Base-by-base conservation (phyloP, 1,284 basidiomycete genomes). In the Ustilago sp. region DNA sequence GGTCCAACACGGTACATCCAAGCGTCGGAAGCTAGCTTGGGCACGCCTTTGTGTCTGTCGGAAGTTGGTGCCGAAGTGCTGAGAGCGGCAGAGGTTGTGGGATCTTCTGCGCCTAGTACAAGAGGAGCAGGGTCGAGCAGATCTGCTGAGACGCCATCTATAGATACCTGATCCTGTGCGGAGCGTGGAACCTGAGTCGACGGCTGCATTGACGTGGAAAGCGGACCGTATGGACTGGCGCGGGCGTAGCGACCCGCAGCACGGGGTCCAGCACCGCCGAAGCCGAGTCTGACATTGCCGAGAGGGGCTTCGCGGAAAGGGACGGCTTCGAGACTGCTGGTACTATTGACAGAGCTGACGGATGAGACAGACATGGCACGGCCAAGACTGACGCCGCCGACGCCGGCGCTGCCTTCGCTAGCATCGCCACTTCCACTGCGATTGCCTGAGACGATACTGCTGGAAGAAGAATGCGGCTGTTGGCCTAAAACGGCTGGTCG, bases 1-100 rank as follows among this genome's bases (percentile, higher is more conserved):
- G 82, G 82, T 17, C 79, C 83, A n/a, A 83, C 82, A 35, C 83
- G 81, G 58, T 75, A 85, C 62, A 79, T 79, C 83, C 82, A 83
- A 11, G 65, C 69, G 48, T 83, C 80, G 28, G 73, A 70, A 0
- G 64, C 63, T 1, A 59, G 57, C 35, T 85, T 85, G 5, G 83
- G 83, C 2, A 79, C 59, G 34, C 72, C 71, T 51, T 58, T 70
- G 63, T 70, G 64, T 35, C 71, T 59, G 9, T 77, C 75, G 6
- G 63, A 63, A 19, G 59, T 43, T 4, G 65, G 51, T 17, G 60
- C 56, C 12, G 67, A 62, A 17, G 62, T 13, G 58, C 61, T 55
- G 54, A 67, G 54, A n/a, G 36, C 17, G 4, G 64, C 35, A 19
- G 52, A 52, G 11, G 39, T 31, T 23, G 31, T 28, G 11, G 31